Evolutionary conservation across 805 yeast species (phyloP), one percentile per base, ranked within the genome.

Genomic region (Pichia paraexigua): DNA sequence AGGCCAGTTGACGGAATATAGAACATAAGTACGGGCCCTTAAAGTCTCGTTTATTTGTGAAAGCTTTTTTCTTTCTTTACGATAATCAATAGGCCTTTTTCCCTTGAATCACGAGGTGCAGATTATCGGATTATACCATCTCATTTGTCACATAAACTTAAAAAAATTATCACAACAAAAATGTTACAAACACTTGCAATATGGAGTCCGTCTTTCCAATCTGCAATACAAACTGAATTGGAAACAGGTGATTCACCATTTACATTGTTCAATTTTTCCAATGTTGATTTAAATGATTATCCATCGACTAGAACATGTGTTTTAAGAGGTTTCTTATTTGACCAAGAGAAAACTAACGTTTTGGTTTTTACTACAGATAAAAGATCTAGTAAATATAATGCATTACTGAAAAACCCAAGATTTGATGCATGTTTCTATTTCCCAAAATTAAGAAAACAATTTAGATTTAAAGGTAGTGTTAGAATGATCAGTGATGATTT

Each of bases 381-480:
- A 60, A 71, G 96, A 65, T 80, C 83, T 72, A 70, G 71, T 47
- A 88, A 88, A 65, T 75, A 74, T 59, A 66, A 68, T 15, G 85
- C 85, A 59, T 65, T 79, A 41, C 55, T 72, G 21, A 58, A 63
- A 22, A 75, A 82, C 58, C 78, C 83, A 48, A 71, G 72, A 50
- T 83, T 80, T 63, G 95, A 88, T 68, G 86, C 88, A 1, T 85
- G 87, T 52, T 86, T 85, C 63, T 85, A 87, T 71, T 85, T 87
- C 62, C 77, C 73, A 10, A 72, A 71, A 22, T 64, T 77, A 24
- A 76, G 76, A 63, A 83, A 78, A 60, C 96, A 88, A 67, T 85
- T 82, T 63, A 72, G 96, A 58, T 71, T 88, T 54, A 75, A 81
- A 51, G 96, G 96, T 13, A 65, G 71, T 27, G 86, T 86, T 15